Conservation (phyloP, 768 basidiomycete genomes). For the Flagelloscypha sp. region DNA sequence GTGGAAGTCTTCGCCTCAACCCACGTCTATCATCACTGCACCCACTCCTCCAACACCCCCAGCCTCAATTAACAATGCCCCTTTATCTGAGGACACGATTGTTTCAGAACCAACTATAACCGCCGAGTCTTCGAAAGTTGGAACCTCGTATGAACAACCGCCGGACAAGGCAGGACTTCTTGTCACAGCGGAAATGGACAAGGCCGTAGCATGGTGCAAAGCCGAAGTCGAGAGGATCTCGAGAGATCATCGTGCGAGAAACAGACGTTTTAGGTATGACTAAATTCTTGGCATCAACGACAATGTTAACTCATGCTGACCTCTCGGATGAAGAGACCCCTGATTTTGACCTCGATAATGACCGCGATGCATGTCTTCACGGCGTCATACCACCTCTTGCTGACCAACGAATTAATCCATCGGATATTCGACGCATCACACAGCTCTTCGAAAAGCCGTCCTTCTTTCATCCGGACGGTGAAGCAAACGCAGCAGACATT, state of each 20-base stretch:
- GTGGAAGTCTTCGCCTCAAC: too few species aligned
- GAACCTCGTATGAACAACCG: too few species aligned
- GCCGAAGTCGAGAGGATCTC: conserved; percentile 37
- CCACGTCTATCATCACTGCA: too few species aligned
- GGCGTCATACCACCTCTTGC: conserved; percentile 21
- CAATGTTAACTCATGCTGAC: too few species aligned
- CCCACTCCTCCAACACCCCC: too few species aligned
- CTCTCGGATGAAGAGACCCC: too few species aligned
- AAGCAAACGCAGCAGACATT: conserved; percentile 34
- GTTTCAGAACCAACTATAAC: too few species aligned
- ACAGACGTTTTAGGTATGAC: conserved; percentile 45
- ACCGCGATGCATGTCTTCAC: conserved; percentile 30
- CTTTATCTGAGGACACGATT: too few species aligned
- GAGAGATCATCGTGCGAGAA: conserved; percentile 35
- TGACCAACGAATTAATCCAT: conserved; percentile 17
- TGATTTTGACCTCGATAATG: conserved; percentile 46
- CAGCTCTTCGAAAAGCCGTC: conserved; percentile 44
- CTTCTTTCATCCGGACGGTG: conserved; percentile 39
- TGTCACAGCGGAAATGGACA: conserved; percentile 36
- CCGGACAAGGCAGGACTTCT: conserved; percentile 36
- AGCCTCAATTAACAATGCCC: too few species aligned
- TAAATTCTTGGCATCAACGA: too few species aligned
- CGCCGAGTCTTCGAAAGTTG: too few species aligned
- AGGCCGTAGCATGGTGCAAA: conserved; percentile 37
- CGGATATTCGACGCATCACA: conserved; percentile 38